A percentile compares a stretch with the other conserved stretches of the same genome.
These are phyloP conservation scores for Sphenostylis stenocarpa DNA, from an alignment of 306 rosid species.

Conservation along the genomic window DNA sequence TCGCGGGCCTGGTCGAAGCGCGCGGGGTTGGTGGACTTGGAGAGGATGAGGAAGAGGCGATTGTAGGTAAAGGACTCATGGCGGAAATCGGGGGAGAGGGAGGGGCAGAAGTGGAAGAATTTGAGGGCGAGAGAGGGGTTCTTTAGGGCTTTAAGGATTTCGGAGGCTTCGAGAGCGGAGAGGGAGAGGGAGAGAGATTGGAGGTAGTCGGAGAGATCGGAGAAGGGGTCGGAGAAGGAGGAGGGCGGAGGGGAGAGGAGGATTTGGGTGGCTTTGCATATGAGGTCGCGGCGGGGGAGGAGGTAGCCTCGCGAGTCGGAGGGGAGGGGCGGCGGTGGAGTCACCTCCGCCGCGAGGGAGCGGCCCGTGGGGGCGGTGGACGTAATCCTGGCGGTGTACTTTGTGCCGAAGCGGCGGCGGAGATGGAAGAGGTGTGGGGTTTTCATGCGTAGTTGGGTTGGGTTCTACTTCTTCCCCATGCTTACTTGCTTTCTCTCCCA, in stretches of 20 bases:
- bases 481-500: neutral
- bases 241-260: conserved; percentile 50
- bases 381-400: conserved; percentile 82
- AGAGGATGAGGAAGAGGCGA: conserved; percentile 82
- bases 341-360: conserved; percentile 74
- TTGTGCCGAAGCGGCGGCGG: conserved; percentile 66
- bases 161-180: conserved; percentile 77
- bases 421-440: neutral
- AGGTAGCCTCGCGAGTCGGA: conserved; percentile 67
- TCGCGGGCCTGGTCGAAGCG: conserved; percentile 56
- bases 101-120: conserved; percentile 81
- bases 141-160: conserved; percentile 72
- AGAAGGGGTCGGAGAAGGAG: conserved; percentile 55
- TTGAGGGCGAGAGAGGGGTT: conserved; percentile 61
- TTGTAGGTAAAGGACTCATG: conserved; percentile 76
- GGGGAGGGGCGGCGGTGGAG: conserved; percentile 58
- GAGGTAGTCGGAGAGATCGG: conserved; percentile 73
- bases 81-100: conserved; percentile 59
- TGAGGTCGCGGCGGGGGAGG: conserved; percentile 79
- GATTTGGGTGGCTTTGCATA: conserved; percentile 77
- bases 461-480: neutral
- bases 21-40: conserved; percentile 58
- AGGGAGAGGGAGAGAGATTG: conserved; percentile 64
- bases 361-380: conserved; percentile 69
- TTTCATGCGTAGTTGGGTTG: neutral